These are phyloP conservation scores for Cladobotryum protrusum DNA, from an alignment of 2,329 filamentous ascomycete species.

Conservation along the genomic window DNA sequence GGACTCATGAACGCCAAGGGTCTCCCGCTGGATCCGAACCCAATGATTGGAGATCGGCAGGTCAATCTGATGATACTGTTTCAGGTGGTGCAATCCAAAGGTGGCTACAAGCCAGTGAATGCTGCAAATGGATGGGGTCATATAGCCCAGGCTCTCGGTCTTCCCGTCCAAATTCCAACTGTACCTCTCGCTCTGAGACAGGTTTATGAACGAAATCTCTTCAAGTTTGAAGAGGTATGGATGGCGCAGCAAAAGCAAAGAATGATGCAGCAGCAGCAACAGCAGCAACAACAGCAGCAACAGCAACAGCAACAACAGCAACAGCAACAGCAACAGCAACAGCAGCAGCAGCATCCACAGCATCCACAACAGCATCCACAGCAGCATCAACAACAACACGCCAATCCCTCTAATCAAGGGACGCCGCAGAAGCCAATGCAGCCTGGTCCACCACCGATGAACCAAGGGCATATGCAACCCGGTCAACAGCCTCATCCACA, in stretches of 20 bases:
- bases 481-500: slow-evolving; percentile 26
- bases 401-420: slow-evolving; percentile 19
- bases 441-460: slow-evolving; percentile 25
- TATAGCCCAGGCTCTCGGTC: slow-evolving; percentile 59
- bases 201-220: slow-evolving; percentile 70
- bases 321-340: slow-evolving; percentile 26
- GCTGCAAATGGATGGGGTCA: slow-evolving; percentile 66
- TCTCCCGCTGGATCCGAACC: slow-evolving; percentile 67
- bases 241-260: slow-evolving; percentile 48
- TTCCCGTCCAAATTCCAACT: slow-evolving; percentile 57
- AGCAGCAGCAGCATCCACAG: slow-evolving; percentile 23
- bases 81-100: slow-evolving; percentile 64
- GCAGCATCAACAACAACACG: slow-evolving; percentile 39
- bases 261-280: slow-evolving; percentile 44
- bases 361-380: slow-evolving; percentile 29
- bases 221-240: slow-evolving; percentile 69
- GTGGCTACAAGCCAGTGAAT: slow-evolving; percentile 70
- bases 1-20: slow-evolving; percentile 71
- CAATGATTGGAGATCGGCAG: slow-evolving; percentile 64
- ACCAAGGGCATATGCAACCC: slow-evolving; percentile 29
- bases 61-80: slow-evolving; percentile 75
- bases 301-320: slow-evolving; percentile 27
- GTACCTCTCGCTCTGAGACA: slow-evolving; percentile 64
- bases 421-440: slow-evolving; percentile 32
- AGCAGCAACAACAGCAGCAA: slow-evolving; percentile 33